Base-by-base conservation (phyloP, 352 stramenopile species). In the Pythium diclinum region DNA sequence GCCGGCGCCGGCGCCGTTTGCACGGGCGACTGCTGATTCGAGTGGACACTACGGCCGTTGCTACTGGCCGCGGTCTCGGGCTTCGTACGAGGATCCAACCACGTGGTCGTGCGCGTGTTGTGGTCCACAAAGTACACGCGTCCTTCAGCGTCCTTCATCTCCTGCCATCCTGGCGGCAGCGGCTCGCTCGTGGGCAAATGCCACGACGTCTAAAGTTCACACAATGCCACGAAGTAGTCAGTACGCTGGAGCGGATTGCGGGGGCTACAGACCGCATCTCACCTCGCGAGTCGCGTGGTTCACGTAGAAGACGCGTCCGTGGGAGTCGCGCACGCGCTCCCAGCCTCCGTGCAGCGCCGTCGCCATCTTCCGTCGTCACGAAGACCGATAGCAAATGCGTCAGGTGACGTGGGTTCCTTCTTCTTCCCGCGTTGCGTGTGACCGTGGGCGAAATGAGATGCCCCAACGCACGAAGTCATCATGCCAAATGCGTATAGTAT, bases 61-160 rank as follows among this genome's bases (percentile, higher is more conserved):
- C 51, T 56, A 25, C 51, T 56, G 51, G 21, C 5, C 4, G 48
- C 21, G 11, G 14, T n/a, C 6, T 34, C n/a, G 3, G 48, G 40
- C 40, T 55, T 76, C 55, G 89, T 76, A 17, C 86, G 83, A 56
- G 86, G 86, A 59, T 95, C 86, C 61, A 92, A 76, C 86, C 86
- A 95, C 59, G 86, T 88, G 5, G 84, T 95, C 16, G 63, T 81
- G 44, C 81, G 76, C 21, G 81, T 87, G 52, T 77, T 91, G 69
- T 94, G 86, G 71, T 94, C 77, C 5, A 93, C 84, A 72, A 91
- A 94, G 71, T 93, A 94, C 14, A 93, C 74, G 48, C 84, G 78
- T 3, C 86, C 86, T 32, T 91, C 76, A 2, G 72, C 62, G 58
- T 93, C 86, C 36, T 83, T 85, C 38, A 93, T 75, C 70, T 92